Evolutionary conservation across 139 green algal species (phyloP), one percentile per base, ranked within the genome.

Genomic region (Haematococcus sp.): DNA sequence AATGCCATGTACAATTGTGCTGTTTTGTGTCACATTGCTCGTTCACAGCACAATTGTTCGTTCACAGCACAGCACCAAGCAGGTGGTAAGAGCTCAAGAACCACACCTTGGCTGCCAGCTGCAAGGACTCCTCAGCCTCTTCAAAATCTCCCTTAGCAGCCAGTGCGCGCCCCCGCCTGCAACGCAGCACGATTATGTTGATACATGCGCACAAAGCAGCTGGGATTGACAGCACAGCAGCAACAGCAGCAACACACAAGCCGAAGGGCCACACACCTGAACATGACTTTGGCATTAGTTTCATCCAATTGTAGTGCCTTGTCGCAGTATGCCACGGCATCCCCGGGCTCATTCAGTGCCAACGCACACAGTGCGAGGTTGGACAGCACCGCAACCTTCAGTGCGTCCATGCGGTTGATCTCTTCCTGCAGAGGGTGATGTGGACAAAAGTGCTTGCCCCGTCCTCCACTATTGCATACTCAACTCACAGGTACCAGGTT

Each of bases 321-420:
- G 52, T 55, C 55, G 25, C 49, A 63, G 71, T 76, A 88, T 27
- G 78, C 76, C 0, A 87, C 71, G 16, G 83, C 79, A 32, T 83
- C 52, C 0, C 75, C 55, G 51, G 82, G 84, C 40, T 91, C 76
- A 28, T 64, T 65, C 70, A 83, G 44, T 30, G 61, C 64, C 22
- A 88, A 70, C 22, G 32, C 63, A 2, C 34, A 75, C 25, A 88
- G 72, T 9, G 86, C 89, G 58, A 94, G 35, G 72, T 94, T 94
- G 25, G 73, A 75, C 76, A 86, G 78, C 78, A 88, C 65, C 0
- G 75, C 71, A 40, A 83, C 13, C 73, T 81, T 76, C 44, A 71
- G 40, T 4, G 35, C 40, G 27, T 80, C 74, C 55, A 80, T 74
- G 52, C 9, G 7, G 2, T 54, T 31, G 5, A 74, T 33, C 52